phyloP scores from a whole-genome alignment of 2,329 filamentous ascomycete species.

The Apiospora hydei region DNA sequence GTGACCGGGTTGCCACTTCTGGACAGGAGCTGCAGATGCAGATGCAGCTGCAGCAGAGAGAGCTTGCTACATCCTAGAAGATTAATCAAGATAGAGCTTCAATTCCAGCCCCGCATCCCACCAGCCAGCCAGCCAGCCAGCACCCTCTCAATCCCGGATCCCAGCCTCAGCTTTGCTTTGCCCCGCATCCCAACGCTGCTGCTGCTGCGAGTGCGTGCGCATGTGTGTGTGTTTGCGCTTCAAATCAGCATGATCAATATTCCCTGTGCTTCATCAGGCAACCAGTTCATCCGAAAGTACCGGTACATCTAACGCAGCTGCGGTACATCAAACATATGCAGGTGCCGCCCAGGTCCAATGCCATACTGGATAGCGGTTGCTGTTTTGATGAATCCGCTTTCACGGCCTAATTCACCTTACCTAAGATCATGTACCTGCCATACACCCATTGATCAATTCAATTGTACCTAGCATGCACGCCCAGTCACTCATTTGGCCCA shows the following conservation, averaged over 20 bases:
- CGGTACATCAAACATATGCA: background rate
- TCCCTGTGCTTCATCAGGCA: background rate
- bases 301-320: background rate
- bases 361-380: background rate
- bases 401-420: background rate
- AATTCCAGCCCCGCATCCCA: background rate
- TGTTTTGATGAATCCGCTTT: background rate
- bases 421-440: background rate
- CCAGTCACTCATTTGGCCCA: background rate
- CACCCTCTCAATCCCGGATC: background rate
- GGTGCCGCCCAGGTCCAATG: background rate
- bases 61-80: background rate
- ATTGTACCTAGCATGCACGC: background rate
- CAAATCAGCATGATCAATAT: background rate
- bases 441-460: background rate
- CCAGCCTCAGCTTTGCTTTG: conserved; percentile 1
- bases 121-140: background rate
- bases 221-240: background rate
- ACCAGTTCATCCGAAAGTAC: conserved; percentile 13
- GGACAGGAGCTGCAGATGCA: background rate
- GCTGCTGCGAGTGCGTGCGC: background rate
- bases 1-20: background rate
- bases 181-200: background rate
- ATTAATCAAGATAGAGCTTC: background rate
- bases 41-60: background rate